Percentiles rank a stretch among this genome's conserved stretches.
Evolutionary conservation across 257 asterid species (phyloP).

Genomic region (Jacaranda copaia): DNA sequence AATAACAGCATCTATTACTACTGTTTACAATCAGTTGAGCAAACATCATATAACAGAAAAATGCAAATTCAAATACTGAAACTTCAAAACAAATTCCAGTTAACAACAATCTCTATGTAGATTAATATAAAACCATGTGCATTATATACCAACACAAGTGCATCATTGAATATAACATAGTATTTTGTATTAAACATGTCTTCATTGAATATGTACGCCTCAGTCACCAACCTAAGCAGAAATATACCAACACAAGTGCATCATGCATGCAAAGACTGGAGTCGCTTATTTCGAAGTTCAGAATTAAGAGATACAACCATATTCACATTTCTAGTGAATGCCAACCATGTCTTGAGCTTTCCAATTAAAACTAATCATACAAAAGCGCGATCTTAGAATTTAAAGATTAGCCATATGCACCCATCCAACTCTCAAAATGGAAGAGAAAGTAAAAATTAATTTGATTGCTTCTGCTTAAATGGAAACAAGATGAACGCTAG

Average conservation of each 20-base stretch:
- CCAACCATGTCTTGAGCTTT: background rate
- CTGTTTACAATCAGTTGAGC: background rate
- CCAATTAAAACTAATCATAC: slow-evolving; percentile 10
- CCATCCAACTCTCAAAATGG: slow-evolving; percentile 8
- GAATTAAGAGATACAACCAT: slow-evolving; percentile 6
- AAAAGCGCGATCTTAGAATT: background rate
- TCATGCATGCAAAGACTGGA: slow-evolving; percentile 9
- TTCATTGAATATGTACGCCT: background rate
- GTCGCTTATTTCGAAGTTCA: background rate
- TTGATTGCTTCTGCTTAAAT: background rate
- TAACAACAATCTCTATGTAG: background rate
- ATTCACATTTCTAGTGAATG: background rate
- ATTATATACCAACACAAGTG: too few relatives aligned
- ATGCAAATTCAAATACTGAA: background rate
- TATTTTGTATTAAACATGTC: background rate
- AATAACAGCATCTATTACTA: slow-evolving; percentile 17
- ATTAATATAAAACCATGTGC: too few relatives aligned
- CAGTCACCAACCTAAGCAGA: slow-evolving; percentile 7
- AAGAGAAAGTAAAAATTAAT: too few relatives aligned
- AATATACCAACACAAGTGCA: background rate
- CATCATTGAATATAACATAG: too few relatives aligned
- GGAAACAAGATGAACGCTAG: background rate
- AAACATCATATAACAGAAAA: background rate
- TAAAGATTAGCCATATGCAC: background rate
- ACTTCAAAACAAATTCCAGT: slow-evolving; percentile 13